These are phyloP conservation scores for Penicillium sp. DNA, from an alignment of 2,329 filamentous ascomycete species.

Conservation along the genomic window DNA sequence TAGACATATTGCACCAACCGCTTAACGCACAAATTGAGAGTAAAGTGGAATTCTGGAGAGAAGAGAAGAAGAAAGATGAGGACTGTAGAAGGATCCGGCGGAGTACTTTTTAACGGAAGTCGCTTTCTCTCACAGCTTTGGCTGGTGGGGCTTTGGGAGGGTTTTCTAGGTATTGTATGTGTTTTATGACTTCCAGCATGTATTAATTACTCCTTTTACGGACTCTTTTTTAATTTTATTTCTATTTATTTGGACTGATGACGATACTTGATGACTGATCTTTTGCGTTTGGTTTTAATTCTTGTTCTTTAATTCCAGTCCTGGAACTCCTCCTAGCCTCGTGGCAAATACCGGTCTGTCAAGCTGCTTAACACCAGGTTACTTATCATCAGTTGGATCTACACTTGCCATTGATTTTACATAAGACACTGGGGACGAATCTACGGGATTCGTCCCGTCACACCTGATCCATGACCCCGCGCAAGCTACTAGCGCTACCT, in stretches of 20 bases:
- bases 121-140: conserved; percentile 19
- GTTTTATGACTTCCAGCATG: conserved; percentile 17
- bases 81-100: conserved; percentile 31
- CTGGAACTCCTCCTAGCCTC: not conserved
- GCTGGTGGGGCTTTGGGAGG: conserved; percentile 21
- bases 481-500: not conserved
- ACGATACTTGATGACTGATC: conserved; percentile 2
- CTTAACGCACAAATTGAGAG: conserved; percentile 16
- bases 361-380: not conserved
- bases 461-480: conserved; percentile 3
- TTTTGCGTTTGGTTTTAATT: not conserved
- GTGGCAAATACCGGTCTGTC: not conserved
- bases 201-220: conserved; percentile 9
- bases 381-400: not conserved
- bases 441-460: not conserved
- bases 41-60: not conserved
- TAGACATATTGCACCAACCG: conserved; percentile 44
- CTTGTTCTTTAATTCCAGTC: not conserved
- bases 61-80: conserved; percentile 21
- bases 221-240: too few relatives aligned
- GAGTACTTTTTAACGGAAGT: conserved; percentile 34
- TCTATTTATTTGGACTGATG: not conserved
- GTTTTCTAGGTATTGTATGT: conserved; percentile 13
- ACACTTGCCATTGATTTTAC: not conserved
- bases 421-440: not conserved